phyloP scores from a whole-genome alignment of 805 yeast genomes.

The Yarrowia hollandica region DNA sequence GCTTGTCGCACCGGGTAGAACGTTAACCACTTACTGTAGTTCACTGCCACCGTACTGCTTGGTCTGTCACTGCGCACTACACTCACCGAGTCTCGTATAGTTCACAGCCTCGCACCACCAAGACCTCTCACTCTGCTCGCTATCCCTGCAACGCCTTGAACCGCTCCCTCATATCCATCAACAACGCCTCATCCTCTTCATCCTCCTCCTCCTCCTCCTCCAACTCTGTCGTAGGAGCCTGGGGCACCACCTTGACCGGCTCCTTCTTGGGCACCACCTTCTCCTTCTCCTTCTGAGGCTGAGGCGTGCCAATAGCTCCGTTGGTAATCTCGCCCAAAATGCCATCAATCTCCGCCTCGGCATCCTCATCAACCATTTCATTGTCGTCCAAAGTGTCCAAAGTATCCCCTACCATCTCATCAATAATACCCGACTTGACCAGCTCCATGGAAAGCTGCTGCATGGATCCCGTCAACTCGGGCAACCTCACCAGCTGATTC shows the following conservation, averaged over 20 bases:
- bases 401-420: conserved; percentile 93
- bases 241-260: conserved; percentile 32
- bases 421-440: conserved; percentile 66
- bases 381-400: conserved; percentile 68
- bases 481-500: conserved; percentile 71
- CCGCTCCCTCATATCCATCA: conserved; percentile 86
- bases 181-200: conserved; percentile 72
- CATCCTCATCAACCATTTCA: conserved; percentile 51
- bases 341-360: conserved; percentile 44
- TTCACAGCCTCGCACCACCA: not conserved
- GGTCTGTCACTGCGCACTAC: too few species aligned
- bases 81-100: too few species aligned
- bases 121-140: not conserved
- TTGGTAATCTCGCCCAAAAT: conserved; percentile 46
- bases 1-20: too few species aligned
- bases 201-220: conserved; percentile 55
- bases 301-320: conserved; percentile 58
- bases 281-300: conserved; percentile 44
- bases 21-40: too few species aligned
- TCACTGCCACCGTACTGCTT: too few species aligned
- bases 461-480: conserved; percentile 79
- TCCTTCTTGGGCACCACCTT: conserved; percentile 35
- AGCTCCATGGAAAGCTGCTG: conserved; percentile 83
- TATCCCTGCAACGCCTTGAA: conserved; percentile 75
- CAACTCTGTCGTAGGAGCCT: conserved; percentile 32